phyloP scores from a whole-genome alignment of 1,139 yeast genomes.

The Debaryomycetaceae sp. region DNA sequence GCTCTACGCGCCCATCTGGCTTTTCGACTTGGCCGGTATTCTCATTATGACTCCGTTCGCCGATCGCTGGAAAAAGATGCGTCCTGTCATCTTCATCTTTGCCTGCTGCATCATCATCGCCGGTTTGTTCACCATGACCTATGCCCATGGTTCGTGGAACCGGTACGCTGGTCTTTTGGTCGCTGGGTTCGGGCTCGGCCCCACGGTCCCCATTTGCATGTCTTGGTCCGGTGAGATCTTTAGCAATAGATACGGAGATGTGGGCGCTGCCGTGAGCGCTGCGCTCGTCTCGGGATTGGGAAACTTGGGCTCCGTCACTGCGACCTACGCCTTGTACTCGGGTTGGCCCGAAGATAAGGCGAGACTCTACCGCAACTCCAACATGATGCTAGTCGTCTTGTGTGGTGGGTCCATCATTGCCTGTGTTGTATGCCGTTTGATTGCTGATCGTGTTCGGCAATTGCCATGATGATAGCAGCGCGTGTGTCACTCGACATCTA shows the following conservation, averaged over 20 bases:
- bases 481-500: too few species aligned
- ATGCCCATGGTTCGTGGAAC: slow-evolving; percentile 63
- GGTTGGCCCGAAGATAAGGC: slow-evolving; percentile 79
- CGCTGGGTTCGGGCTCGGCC: slow-evolving; percentile 81
- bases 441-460: slow-evolving; percentile 13
- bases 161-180: slow-evolving; percentile 71
- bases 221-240: slow-evolving; percentile 77
- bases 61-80: slow-evolving; percentile 47
- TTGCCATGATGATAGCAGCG: slow-evolving; percentile 1
- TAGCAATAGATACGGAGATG: slow-evolving; percentile 62
- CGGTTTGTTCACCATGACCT: slow-evolving; percentile 70
- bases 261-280: slow-evolving; percentile 74
- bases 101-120: slow-evolving; percentile 58
- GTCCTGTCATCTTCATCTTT: slow-evolving; percentile 52
- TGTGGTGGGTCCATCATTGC: slow-evolving; percentile 59
- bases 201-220: slow-evolving; percentile 86
- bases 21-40: slow-evolving; percentile 75
- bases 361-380: slow-evolving; percentile 54
- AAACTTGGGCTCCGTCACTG: slow-evolving; percentile 73
- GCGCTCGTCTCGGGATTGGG: slow-evolving; percentile 83
- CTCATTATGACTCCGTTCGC: slow-evolving; percentile 69
- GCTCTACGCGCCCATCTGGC: slow-evolving; percentile 83
- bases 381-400: slow-evolving; percentile 77
- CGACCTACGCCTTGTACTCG: slow-evolving; percentile 72
- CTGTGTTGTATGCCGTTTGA: slow-evolving; percentile 23